Base-by-base conservation (phyloP, 2,329 filamentous ascomycete species). In the Thelonectria discophora region DNA sequence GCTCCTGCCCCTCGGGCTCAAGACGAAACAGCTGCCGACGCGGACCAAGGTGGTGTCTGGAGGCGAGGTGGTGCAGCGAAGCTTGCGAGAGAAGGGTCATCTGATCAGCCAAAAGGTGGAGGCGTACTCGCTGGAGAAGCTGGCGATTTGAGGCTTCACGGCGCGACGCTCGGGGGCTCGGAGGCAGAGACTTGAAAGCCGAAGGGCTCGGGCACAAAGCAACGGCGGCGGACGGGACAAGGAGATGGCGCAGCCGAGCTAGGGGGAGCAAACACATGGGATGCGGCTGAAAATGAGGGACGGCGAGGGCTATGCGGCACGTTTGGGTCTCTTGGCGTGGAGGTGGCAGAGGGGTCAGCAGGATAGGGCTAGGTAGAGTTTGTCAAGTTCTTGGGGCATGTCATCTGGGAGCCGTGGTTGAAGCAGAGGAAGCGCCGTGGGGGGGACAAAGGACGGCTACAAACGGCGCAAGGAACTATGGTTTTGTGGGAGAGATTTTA, bases 91-190 rank as follows among this genome's bases (percentile, higher is more conserved):
- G 79, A 88, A 89, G 60, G 92, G 91, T 17, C 87, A 91, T 76
- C 78, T 96, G 75, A 87, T 90, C 73, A 92, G 90, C 73, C 90
- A 91, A 79, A 89, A 89, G 74, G 90, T 94, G 64, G 91, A 90
- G 58, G 87, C 89, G 67, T 97, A 97, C 79, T 92, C 91, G 48
- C 84, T 94, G 67, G 93, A 97, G 79, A 87, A 88, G 77, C 88
- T 97, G 69, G 77, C 84, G 54, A 80, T 93, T 70, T 92, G 83
- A 79, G 72, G 65, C 48, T 37, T 37, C 45, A 21, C 15, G 27
- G 27, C 7, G 27, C 27, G 27, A 30, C 8, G n/a, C n/a, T 39
- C 34, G 40, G 17, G 12, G 27, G 13, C 39, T 58, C 50, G 55
- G 60, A 46, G 55, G n/a, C 47, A 45, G 13, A 47, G 42, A 47